Base-by-base conservation (phyloP, 805 yeast genomes). In the Candida awuae region DNA sequence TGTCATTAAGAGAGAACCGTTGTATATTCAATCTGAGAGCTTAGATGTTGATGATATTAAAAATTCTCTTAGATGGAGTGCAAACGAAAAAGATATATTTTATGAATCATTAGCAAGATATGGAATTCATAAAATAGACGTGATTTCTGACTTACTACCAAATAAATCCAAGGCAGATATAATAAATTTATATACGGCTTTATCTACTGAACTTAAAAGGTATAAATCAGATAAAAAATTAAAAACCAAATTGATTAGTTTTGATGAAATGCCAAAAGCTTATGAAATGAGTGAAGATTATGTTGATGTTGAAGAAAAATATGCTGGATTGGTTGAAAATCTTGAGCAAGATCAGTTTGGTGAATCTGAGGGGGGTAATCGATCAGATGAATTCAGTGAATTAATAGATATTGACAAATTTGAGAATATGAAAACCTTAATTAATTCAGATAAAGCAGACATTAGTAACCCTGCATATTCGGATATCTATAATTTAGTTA, bases 211-310 rank as follows among this genome's bases (percentile, higher is more conserved):
- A 10, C 46, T 67, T 14, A 34, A 47, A 17, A 36, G 39, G 15
- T 40, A 41, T 20, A 67, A 67, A 42, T 39, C 36, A 26, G 47
- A 38, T 29, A 37, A 32, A 26, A 48, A 46, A 19, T 29, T 33
- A 1, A 46, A 45, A 25, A 42, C 45, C 17, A 37, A 48, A 15
- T 48, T 70, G 22, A 40, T 65, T 3, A 48, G 55, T 12, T 70
- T 71, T 49, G 55, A 58, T 21, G 70, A 71, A 10, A 55, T 77
- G 8, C 82, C 83, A 1, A 61, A 63, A 3, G 72, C 78, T 1
- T 55, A 62, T 42, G 84, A 77, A 47, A 62, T 77, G 61, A 68
- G 71, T 43, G 63, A 62, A 7, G 53, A 52, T 15, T 68, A 62
- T 40, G 49, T 70, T 1, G 51, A 55, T 6, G 51, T 69, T 44